These are phyloP conservation scores for Musa troglodytarum DNA, from an alignment of 176 grass and related monocot genomes.

Conservation along the genomic window DNA sequence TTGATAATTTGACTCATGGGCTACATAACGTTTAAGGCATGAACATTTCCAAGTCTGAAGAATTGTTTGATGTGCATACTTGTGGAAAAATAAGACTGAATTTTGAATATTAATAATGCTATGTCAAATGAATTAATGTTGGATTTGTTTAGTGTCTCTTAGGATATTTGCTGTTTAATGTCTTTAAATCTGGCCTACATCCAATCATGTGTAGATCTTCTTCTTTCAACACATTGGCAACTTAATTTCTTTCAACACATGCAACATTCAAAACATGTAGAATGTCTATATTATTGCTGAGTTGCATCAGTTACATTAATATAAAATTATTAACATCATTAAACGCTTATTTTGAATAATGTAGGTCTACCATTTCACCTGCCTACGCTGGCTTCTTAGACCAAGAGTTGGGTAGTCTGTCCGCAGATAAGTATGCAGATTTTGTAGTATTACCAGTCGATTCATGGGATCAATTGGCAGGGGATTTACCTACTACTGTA, in stretches of 20 bases:
- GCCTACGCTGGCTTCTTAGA: conserved; percentile 77
- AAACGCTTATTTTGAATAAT: neutral
- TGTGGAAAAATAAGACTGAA: too few relatives aligned
- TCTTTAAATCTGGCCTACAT: neutral
- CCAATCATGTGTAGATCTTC: neutral
- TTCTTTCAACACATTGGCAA: neutral
- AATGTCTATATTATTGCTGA: too few relatives aligned
- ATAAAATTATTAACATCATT: neutral
- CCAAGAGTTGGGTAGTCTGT: conserved; percentile 53
- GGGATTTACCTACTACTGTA: conserved; percentile 29
- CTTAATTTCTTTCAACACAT: too few relatives aligned
- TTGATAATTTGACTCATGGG: too few relatives aligned
- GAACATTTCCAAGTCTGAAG: too few relatives aligned
- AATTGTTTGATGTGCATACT: too few relatives aligned
- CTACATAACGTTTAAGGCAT: too few relatives aligned
- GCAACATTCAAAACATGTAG: too few relatives aligned
- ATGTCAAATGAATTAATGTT: too few relatives aligned
- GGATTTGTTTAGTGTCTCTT: too few relatives aligned
- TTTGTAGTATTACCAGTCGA: conserved; percentile 70
- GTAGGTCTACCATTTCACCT: conserved; percentile 69
- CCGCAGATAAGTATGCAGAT: conserved; percentile 65
- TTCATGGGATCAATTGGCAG: conserved; percentile 49
- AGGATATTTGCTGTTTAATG: neutral
- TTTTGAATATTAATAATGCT: too few relatives aligned
- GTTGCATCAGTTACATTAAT: neutral